Conservation (phyloP, 805 yeast species). For the Zygoascus ofunaensis region DNA sequence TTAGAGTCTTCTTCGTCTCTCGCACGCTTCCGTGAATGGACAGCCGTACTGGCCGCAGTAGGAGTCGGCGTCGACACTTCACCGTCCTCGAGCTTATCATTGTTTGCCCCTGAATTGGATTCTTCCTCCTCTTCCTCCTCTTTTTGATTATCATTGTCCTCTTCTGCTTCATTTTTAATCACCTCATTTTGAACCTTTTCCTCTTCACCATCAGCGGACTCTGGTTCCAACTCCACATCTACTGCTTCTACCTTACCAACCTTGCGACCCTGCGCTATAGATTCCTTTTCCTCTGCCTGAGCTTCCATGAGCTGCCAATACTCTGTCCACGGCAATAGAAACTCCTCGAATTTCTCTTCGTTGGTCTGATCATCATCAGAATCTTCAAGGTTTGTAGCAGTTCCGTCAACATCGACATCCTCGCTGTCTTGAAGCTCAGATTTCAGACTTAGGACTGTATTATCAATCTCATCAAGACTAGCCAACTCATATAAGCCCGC, state of each 20-base stretch:
- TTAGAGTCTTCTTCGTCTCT: neutral
- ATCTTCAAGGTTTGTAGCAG: neutral
- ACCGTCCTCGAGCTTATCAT: neutral
- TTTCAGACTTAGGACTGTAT: slow-evolving; percentile 9
- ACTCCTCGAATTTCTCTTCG: neutral
- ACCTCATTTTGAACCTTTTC: slow-evolving; percentile 7
- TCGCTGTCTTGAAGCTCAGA: slow-evolving; percentile 7
- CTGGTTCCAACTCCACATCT: slow-evolving; percentile 2
- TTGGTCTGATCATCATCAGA: neutral
- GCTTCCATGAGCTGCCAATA: slow-evolving; percentile 3
- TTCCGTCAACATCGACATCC: neutral
- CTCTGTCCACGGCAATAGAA: neutral
- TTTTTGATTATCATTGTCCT: slow-evolving; percentile 10
- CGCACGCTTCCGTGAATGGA: neutral
- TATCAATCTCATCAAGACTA: slow-evolving; percentile 46
- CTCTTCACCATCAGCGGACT: slow-evolving; percentile 3
- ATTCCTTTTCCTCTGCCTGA: slow-evolving; percentile 8
- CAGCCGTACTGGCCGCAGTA: neutral
- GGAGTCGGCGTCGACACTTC: neutral
- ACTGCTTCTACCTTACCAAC: slow-evolving; percentile 1
- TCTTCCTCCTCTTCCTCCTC: slow-evolving; percentile 14
- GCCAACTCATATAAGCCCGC: slow-evolving; percentile 45
- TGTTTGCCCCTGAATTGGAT: neutral
- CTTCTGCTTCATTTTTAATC: slow-evolving; percentile 10
- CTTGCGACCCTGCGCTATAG: slow-evolving; percentile 6